These are phyloP conservation scores for Daedaleopsis sinensis DNA, from an alignment of 768 basidiomycete genomes.

Conservation along the genomic window DNA sequence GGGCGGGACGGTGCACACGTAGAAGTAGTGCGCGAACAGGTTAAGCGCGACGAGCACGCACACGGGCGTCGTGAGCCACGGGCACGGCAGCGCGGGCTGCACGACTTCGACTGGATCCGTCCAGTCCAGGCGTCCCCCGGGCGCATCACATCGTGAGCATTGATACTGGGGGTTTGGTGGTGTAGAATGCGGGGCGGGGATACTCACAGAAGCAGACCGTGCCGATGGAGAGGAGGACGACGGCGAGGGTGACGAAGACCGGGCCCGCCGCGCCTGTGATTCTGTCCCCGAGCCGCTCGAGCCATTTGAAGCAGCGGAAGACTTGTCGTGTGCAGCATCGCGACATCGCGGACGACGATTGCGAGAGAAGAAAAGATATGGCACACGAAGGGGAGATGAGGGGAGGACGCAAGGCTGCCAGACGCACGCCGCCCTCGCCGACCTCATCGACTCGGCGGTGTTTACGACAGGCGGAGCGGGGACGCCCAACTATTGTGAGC, in stretches of 20 bases:
- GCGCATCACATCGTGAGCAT: too few relatives aligned
- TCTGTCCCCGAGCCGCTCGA: conserved; percentile 77
- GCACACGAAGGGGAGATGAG: not conserved
- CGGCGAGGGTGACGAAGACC: conserved; percentile 83
- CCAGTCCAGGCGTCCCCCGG: not conserved
- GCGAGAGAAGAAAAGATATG: not conserved
- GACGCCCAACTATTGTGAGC: too few relatives aligned
- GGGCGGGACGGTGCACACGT: conserved; percentile 76
- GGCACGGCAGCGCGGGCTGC: conserved; percentile 61
- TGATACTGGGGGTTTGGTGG: too few relatives aligned
- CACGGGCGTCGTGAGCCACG: conserved; percentile 62
- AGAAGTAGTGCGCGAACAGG: conserved; percentile 82
- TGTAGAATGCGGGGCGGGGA: not conserved
- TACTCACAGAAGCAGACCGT: conserved; percentile 80
- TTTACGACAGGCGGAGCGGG: too few relatives aligned
- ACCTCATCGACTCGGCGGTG: too few relatives aligned
- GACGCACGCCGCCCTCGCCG: not conserved
- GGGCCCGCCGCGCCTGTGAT: conserved; percentile 92
- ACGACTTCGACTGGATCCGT: conserved; percentile 74
- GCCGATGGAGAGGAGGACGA: conserved; percentile 69
- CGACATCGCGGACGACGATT: not conserved
- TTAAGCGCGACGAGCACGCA: conserved; percentile 81
- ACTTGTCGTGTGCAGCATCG: conserved; percentile 35
- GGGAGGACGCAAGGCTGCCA: not conserved
- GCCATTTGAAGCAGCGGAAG: conserved; percentile 62